Base-by-base conservation (phyloP, 2,329 filamentous ascomycete species). In the Elsinoe ampelina region DNA sequence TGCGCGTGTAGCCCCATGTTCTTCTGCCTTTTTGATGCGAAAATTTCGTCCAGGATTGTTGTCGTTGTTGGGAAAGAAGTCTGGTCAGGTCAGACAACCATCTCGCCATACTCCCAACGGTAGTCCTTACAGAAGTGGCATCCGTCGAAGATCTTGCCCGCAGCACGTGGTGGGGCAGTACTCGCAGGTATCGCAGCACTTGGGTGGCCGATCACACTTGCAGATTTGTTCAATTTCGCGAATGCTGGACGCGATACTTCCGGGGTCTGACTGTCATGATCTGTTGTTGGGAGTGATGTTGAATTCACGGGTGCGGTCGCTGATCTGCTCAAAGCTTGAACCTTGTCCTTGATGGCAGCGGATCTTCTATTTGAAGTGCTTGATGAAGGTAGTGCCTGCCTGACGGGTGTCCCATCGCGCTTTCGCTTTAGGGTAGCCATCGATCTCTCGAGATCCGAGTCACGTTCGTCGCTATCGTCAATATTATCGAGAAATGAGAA, bases 11-110 rank as follows among this genome's bases (percentile, higher is more conserved):
- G 86, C 92, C 42, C 92, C 92, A 67, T 84, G 84, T 64, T 89
- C 83, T 54, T 82, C 78, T 0, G 87, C 84, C 67, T 85, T 90
- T 30, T 79, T 79, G 54, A 96, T 95, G 3, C 87, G 83, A 58
- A 84, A 70, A 56, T 80, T 81, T 38, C 91, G 80, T 6, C 80
- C 75, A 10, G 80, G 79, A 32, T 84, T 81, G 47, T 86, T 78
- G 61, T 92, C 85, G 61, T 89, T 82, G 62, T 93, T 87, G 0
- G 90, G 92, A 5, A 95, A 81, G 67, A 93, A 95, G 71, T 82
- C 75, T 78, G 32, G 2, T 26, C 30, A 15, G 3, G 20, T 56
- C 17, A 56, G 54, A 15, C 11, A 22, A 11, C 4, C 19, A 6
- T 47, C 2, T 26, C 26, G 15, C 11, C 10, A 35, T 7, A 11